Percentiles rank a stretch among this genome's conserved stretches.
These are phyloP conservation scores for Hamamelis virginiana DNA, from an alignment of 164 flowering plant species.

Conservation along the genomic window DNA sequence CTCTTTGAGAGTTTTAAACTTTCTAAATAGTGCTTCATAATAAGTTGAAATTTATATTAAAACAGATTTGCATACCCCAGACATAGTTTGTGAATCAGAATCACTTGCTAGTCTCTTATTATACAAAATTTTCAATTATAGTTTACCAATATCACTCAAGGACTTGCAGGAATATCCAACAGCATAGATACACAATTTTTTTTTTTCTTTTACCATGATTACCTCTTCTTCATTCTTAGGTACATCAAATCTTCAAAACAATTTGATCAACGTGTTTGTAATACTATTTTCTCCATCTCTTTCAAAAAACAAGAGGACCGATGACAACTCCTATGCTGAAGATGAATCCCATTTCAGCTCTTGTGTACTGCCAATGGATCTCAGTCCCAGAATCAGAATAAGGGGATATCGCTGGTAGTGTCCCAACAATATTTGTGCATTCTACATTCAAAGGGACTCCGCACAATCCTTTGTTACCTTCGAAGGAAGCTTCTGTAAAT, in stretches of 20 bases:
- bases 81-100: too few species aligned
- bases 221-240: neutral
- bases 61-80: too few species aligned
- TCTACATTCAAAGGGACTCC: constrained; percentile 24
- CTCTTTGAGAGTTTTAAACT: too few species aligned
- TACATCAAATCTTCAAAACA: constrained; percentile 1
- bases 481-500: constrained; percentile 20
- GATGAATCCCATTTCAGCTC: constrained; percentile 17
- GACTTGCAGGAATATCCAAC: too few species aligned
- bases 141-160: too few species aligned
- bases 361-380: neutral
- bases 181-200: too few species aligned
- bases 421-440: constrained; percentile 9
- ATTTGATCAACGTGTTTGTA: neutral
- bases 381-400: neutral
- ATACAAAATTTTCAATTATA: too few species aligned
- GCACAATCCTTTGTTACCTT: constrained; percentile 33
- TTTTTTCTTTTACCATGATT: neutral
- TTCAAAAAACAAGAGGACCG: constrained; percentile 15
- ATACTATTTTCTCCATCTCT: too few species aligned
- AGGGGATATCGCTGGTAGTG: neutral
- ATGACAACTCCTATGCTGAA: constrained; percentile 11
- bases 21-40: too few species aligned
- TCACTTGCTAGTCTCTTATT: too few species aligned
- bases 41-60: too few species aligned